Base-by-base conservation (phyloP, 257 asterid species). In the Salvia hispanica region DNA sequence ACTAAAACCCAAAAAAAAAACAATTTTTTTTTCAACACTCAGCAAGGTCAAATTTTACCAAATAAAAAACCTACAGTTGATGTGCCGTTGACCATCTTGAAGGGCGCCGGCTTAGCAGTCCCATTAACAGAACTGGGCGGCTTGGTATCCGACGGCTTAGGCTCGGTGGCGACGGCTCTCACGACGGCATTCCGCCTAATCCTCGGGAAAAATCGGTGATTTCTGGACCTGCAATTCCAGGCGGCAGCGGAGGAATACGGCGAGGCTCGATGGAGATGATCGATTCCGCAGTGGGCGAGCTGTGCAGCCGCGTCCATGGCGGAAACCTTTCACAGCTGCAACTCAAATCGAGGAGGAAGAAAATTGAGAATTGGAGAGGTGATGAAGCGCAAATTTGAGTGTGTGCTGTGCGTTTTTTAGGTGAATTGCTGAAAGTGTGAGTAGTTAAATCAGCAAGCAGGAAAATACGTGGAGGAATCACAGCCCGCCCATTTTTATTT, bases 291-390 rank as follows among this genome's bases (percentile, higher is more conserved):
- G 86, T 77, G 85, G 84, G 78, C 86, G 72, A 93, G 83, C 90
- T 88, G 96, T 7, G 88, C 74, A 71, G 95, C 97, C 72, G 96
- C 91, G 75, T 94, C 99, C 99, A 94, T 90, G 67, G 78, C 83
- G 77, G 85, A 78, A 80, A 72, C 62, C 21, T 67, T 31, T 56
- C 40, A 70, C 14, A 28, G 40, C 4, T 4, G 52, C 42, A 7
- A 44, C 51, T 43, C 44, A 50, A 64, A 68, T 15, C 25, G 6
- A 12, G 67, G 70, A 68, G 50, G 16, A 46, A 18, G 48, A 8
- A 12, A 13, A 18, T 15, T 13, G 39, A 15, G 43, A 61, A 36
- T 54, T 31, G 3, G 61, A 61, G 44, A 58, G 9, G 70, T 5
- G 13, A 18, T 1, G 31, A 16, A 8, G 50, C 13, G 13, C 43